Base-by-base conservation (phyloP, 2,329 filamentous ascomycete genomes). In the Penicillium sp. region DNA sequence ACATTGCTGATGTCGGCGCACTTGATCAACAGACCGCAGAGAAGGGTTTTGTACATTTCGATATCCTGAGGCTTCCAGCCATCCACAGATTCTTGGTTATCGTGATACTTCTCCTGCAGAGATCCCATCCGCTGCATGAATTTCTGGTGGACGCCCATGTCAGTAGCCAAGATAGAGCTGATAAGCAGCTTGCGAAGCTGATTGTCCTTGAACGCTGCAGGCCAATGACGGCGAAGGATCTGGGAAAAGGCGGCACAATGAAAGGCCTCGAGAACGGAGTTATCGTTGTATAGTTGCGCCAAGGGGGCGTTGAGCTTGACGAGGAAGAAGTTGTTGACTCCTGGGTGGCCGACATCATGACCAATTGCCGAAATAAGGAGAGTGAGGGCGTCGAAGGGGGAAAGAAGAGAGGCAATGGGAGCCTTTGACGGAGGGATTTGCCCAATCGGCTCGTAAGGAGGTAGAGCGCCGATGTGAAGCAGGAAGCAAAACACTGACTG, bases 1-100 rank as follows among this genome's bases (percentile, higher is more conserved):
- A 97, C 93, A 66, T 98, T 98, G 72, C 91, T 96, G 63, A 98
- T 97, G 68, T 98, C 93, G 31, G 93, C 93, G 65, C 93, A 97
- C 68, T 98, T 98, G 71, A 98, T 96, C 49, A 98, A 74, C 46
- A 98, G 73, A 11, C 89, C 89, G 69, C 93, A 97, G n/a, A 86
- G 75, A 38, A 97, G 71, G 8, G 87, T 82, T 56, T 85, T 86
- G 56, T 89, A 80, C 57, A 90, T 85, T 50, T 93, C 84, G 9
- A 85, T 66, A 56, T 85, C 79, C 55, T 89, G 86, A 4, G 80
- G 81, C 50, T 84, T 85, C 89, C 89, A 96, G 7, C 79, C 80
- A 47, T 88, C 82, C 4, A 81, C 79, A 5, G 70, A 71, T 40
- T 75, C 77, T 46, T 82, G 76, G 56, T 82, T 84, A 31, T 81